Evolutionary conservation across 768 basidiomycete species (phyloP).

Genomic region (Galerina marginata): DNA sequence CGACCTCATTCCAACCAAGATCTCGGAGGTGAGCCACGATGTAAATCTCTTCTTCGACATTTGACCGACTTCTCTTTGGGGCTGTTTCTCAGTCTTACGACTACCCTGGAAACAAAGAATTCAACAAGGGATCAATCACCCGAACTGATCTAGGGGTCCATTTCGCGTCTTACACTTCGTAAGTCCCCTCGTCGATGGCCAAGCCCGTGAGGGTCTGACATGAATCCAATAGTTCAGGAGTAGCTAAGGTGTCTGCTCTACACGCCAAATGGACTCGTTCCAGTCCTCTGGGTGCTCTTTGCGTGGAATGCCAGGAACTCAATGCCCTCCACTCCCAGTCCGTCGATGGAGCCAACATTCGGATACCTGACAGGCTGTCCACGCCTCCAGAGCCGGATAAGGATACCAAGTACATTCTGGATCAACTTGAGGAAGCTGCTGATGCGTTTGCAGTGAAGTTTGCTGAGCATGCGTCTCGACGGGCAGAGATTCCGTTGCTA

Average conservation of each 20-base stretch:
- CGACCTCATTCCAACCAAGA: constrained; percentile 59
- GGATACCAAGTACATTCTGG: constrained; percentile 50
- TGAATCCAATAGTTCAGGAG: constrained; percentile 47
- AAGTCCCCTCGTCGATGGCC: constrained; percentile 17
- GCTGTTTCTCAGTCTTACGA: constrained; percentile 56
- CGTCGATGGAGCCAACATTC: constrained; percentile 68
- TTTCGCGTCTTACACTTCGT: constrained; percentile 72
- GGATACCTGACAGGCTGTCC: constrained; percentile 60
- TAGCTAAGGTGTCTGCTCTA: constrained; percentile 60
- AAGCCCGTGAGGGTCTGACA: not conserved
- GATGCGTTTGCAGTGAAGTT: constrained; percentile 52
- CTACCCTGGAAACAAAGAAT: constrained; percentile 68
- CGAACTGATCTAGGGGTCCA: constrained; percentile 66
- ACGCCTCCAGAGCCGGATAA: constrained; percentile 51
- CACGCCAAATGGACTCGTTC: constrained; percentile 65
- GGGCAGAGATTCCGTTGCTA: constrained; percentile 26
- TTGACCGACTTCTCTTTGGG: not conserved
- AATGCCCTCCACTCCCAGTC: constrained; percentile 75
- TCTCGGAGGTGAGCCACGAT: constrained; percentile 51
- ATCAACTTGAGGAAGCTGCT: constrained; percentile 53
- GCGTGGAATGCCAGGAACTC: constrained; percentile 70
- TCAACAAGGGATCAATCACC: constrained; percentile 49
- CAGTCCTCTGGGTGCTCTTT: constrained; percentile 61
- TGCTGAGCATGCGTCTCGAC: constrained; percentile 29
- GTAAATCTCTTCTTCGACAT: not conserved